Conservation (phyloP, 768 basidiomycete genomes). For the Russula abietina region DNA sequence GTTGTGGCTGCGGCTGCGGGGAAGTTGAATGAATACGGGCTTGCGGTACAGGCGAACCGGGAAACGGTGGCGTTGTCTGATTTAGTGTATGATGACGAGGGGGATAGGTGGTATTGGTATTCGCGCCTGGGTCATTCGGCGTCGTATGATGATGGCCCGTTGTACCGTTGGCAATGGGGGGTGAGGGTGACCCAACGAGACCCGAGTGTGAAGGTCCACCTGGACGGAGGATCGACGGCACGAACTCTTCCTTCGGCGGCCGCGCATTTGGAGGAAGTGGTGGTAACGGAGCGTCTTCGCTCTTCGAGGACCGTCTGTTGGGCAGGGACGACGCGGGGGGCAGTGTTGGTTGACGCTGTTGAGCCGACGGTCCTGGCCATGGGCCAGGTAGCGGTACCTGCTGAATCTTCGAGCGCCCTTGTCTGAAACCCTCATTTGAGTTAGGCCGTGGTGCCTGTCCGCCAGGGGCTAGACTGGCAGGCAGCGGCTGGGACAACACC, state of each 20-base stretch:
- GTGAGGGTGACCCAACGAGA: neutral
- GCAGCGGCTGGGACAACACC: neutral
- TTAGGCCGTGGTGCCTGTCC: neutral
- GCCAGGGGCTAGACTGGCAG: constrained; percentile 3
- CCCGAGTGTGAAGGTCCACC: constrained; percentile 7
- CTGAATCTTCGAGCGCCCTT: neutral
- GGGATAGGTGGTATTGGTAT: neutral
- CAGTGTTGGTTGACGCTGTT: constrained; percentile 3
- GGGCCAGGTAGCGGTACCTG: constrained; percentile 14
- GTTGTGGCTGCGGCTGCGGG: neutral
- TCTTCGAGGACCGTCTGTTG: constrained; percentile 6
- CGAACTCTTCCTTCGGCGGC: constrained; percentile 11
- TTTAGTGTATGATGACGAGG: neutral
- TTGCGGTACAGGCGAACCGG: constrained; percentile 3
- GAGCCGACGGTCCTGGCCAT: constrained; percentile 10
- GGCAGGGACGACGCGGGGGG: neutral
- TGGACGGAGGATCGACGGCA: constrained; percentile 18
- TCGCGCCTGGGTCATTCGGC: neutral
- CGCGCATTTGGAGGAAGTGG: constrained; percentile 3
- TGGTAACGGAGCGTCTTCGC: constrained; percentile 6
- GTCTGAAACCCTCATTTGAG: constrained; percentile 7
- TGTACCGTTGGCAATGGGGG: neutral
- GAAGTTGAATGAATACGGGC: neutral
- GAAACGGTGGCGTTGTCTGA: neutral
- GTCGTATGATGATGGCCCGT: neutral